Evolutionary conservation across 73 alveolate genomes (phyloP).

Genomic region (Breviolum minutum): DNA sequence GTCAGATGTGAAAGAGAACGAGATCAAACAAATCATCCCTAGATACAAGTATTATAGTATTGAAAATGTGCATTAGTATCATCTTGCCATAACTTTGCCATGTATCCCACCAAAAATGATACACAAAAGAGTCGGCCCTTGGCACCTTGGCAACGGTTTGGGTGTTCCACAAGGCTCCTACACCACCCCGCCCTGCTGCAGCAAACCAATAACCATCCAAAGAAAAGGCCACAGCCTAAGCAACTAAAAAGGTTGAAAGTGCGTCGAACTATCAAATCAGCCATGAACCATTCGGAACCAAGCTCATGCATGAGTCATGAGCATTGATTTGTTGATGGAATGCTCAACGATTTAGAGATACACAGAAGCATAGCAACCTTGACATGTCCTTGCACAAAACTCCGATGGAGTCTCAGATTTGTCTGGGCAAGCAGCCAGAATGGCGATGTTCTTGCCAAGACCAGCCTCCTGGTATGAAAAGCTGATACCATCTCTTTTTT

Average conservation of each 20-base stretch:
- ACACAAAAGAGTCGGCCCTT: too few relatives aligned
- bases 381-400: too few relatives aligned
- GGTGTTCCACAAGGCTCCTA: conserved; percentile 67
- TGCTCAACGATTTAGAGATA: background rate
- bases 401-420: background rate
- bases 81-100: too few relatives aligned
- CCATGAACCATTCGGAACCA: background rate
- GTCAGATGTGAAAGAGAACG: too few relatives aligned
- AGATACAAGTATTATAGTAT: too few relatives aligned
- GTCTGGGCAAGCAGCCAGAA: conserved; percentile 6
- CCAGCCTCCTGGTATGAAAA: conserved; percentile 5
- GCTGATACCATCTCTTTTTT: background rate
- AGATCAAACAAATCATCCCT: too few relatives aligned
- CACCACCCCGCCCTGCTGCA: conserved; percentile 83
- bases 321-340: background rate
- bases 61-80: too few relatives aligned
- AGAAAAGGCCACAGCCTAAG: conserved; percentile 67
- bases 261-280: too few relatives aligned
- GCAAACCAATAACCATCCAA: conserved; percentile 83
- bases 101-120: too few relatives aligned
- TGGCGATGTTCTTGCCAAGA: conserved; percentile 37
- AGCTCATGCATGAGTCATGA: background rate
- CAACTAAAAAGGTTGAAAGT: too few relatives aligned
- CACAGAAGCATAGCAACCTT: background rate
- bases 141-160: conserved; percentile 41